Evolutionary conservation across 2,329 filamentous ascomycete genomes (phyloP).

Genomic region (Xenoacremonium recifei): DNA sequence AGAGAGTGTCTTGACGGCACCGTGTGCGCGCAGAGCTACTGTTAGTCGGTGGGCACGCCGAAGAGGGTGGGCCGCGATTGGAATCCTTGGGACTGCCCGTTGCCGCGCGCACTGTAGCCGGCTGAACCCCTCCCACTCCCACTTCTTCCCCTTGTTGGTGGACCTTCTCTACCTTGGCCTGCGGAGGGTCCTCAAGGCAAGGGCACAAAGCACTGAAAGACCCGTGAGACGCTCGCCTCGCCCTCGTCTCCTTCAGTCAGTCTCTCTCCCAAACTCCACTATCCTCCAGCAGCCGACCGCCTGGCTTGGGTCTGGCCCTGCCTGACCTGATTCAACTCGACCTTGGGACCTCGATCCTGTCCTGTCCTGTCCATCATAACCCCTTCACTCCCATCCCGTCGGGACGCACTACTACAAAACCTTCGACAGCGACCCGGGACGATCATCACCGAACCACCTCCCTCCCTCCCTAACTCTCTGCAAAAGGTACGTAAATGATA

Average conservation of each 20-base stretch:
- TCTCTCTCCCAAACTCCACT: not conserved
- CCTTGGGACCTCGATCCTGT: slow-evolving; percentile 6
- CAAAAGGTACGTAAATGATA: not conserved
- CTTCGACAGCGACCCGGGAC: not conserved
- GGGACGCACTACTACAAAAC: not conserved
- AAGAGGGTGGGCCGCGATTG: not conserved
- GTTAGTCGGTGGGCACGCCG: not conserved
- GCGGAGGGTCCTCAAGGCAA: not conserved
- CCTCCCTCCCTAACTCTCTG: not conserved
- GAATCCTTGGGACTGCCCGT: slow-evolving; percentile 2
- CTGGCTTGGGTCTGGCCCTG: slow-evolving; percentile 9
- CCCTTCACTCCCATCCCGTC: not conserved
- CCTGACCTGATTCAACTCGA: slow-evolving; percentile 21
- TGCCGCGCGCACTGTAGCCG: slow-evolving; percentile 10
- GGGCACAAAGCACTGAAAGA: not conserved
- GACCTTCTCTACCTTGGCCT: not conserved
- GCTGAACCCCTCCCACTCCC: slow-evolving; percentile 8
- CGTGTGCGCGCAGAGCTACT: not conserved
- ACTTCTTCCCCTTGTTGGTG: slow-evolving; percentile 3
- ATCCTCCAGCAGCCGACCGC: slow-evolving; percentile 5
- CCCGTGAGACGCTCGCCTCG: not conserved
- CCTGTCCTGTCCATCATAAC: too few relatives aligned
- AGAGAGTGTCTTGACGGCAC: too few relatives aligned
- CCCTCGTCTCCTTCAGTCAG: not conserved
- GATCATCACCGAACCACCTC: not conserved